A percentile compares a stretch with the other conserved stretches of the same genome.
These are phyloP conservation scores for Exophiala sp. DNA, from an alignment of 2,329 filamentous ascomycete species.

Conservation along the genomic window DNA sequence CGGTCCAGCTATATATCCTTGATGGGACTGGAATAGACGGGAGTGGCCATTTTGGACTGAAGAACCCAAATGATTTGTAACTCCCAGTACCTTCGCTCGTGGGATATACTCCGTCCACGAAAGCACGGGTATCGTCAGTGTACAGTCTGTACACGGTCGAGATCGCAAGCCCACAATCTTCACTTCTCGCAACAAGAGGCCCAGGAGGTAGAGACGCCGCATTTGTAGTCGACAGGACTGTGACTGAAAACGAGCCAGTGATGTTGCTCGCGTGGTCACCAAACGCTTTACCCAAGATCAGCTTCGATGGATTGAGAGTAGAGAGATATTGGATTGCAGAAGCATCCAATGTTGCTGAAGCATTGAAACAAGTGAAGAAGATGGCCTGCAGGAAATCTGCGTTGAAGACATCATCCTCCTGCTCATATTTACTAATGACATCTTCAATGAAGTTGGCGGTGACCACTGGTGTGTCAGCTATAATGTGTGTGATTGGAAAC, in stretches of 20 bases:
- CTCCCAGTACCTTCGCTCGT: not conserved
- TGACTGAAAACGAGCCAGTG: not conserved
- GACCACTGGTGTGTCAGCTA: not conserved
- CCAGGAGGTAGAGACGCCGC: not conserved
- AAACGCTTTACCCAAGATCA: not conserved
- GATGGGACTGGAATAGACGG: constrained; percentile 20
- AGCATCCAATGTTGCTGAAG: not conserved
- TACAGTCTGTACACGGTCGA: constrained; percentile 5
- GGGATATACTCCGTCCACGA: constrained; percentile 6
- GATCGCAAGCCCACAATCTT: not conserved
- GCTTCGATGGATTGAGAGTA: not conserved
- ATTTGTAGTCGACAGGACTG: not conserved
- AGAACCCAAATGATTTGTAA: not conserved
- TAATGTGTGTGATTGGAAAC: not conserved
- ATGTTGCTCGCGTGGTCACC: not conserved
- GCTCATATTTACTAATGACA: not conserved
- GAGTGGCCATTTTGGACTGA: not conserved
- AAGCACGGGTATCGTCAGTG: constrained; percentile 2
- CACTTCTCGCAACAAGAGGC: constrained; percentile 1
- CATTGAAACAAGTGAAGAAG: not conserved
- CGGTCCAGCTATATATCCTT: constrained; percentile 25
- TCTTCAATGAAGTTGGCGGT: not conserved
- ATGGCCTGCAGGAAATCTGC: constrained; percentile 4
- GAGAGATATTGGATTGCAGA: not conserved
- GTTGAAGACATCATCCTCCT: constrained; percentile 8